Percentiles rank a stretch among this genome's conserved stretches.
These are phyloP conservation scores for Chimonanthus salicifolius DNA, from an alignment of 164 flowering plant species.

Conservation along the genomic window DNA sequence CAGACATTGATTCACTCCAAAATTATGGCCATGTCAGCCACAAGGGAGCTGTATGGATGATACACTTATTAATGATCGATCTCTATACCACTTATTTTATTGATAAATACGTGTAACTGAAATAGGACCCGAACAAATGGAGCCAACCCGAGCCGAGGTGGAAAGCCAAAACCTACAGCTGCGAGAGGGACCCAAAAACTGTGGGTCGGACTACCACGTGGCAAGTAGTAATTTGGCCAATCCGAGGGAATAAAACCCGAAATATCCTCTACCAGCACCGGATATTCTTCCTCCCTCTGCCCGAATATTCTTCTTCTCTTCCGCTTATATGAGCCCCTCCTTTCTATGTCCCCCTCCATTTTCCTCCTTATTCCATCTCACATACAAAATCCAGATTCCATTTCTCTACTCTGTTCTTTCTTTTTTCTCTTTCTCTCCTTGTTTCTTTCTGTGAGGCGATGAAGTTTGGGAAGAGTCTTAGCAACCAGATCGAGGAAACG, in stretches of 20 bases:
- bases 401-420: not conserved
- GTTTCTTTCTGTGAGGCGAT: conserved; percentile 17
- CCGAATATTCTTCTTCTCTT: conserved; percentile 32
- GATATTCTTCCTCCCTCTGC: conserved; percentile 40
- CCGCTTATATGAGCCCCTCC: conserved; percentile 22
- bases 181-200: not conserved
- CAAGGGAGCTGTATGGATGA: too few species aligned
- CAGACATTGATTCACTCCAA: too few species aligned
- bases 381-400: not conserved
- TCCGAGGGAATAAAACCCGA: conserved; percentile 35
- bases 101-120: too few species aligned
- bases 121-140: not conserved
- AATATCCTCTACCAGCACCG: conserved; percentile 24
- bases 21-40: too few species aligned
- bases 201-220: not conserved
- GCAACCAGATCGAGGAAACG: conserved; percentile 85
- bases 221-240: not conserved
- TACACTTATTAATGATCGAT: too few species aligned
- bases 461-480: conserved; percentile 92
- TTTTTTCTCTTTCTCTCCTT: not conserved
- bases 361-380: not conserved
- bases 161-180: not conserved
- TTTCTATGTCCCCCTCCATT: not conserved
- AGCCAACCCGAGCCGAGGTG: not conserved
- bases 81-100: too few species aligned